A percentile compares a stretch with the other conserved stretches of the same genome.
phyloP scores from a whole-genome alignment of 1,284 basidiomycete species.

The Ustilago cynodontis region DNA sequence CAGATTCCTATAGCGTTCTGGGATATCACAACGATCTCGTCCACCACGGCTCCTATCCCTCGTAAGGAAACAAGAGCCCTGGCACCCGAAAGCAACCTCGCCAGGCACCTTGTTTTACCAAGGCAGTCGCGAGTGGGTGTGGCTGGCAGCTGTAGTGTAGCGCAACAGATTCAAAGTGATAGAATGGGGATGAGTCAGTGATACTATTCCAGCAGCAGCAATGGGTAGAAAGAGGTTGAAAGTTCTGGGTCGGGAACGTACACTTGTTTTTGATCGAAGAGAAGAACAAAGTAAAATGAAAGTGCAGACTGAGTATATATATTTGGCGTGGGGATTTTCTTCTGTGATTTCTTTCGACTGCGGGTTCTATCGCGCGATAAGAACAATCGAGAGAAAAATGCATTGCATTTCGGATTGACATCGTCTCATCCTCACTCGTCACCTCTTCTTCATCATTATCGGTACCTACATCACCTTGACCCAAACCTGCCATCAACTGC shows the following conservation, averaged over 20 bases:
- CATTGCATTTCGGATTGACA: conserved; percentile 5
- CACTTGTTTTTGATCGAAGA: conserved; percentile 67
- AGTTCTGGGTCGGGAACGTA: conserved; percentile 42
- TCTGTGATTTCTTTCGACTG: conserved; percentile 4
- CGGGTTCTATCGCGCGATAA: conserved; percentile 25
- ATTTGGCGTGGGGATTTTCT: conserved; percentile 8
- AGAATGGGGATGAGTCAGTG: not conserved
- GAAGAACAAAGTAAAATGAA: conserved; percentile 14
- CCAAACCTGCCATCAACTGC: no score
- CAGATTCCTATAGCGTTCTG: conserved; percentile 60
- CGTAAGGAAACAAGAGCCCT: conserved; percentile 28
- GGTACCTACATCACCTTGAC: not conserved
- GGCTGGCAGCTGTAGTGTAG: conserved; percentile 55
- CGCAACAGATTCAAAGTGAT: not conserved
- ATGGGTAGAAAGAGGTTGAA: not conserved
- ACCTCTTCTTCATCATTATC: conserved; percentile 9
- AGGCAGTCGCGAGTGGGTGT: conserved; percentile 63
- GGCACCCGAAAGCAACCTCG: conserved; percentile 55
- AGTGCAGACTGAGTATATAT: conserved; percentile 23
- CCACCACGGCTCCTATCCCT: conserved; percentile 40
- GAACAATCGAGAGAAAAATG: conserved; percentile 7
- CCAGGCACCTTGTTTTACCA: conserved; percentile 36
- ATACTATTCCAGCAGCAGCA: not conserved
- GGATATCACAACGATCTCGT: conserved; percentile 60
- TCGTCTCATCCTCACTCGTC: conserved; percentile 9